Evolutionary conservation across 2,329 filamentous ascomycete genomes (phyloP), one percentile per base, ranked within the genome.

Genomic region (Penicillium sp.): DNA sequence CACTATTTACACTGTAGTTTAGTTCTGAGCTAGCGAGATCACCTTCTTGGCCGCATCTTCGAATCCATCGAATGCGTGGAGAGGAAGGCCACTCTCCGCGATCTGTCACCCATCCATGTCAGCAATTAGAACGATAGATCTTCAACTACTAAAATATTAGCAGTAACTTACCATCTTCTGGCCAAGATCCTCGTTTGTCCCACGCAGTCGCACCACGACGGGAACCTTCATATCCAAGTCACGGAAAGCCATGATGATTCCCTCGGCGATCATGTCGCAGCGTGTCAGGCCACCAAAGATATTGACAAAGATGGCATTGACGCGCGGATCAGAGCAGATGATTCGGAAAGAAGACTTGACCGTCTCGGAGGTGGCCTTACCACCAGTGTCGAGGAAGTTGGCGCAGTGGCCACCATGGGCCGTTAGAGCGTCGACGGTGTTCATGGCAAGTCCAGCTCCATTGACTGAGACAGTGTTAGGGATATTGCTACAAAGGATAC

Each of bases 331-430:
- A 4, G 77, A 74, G 40, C 89, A 73, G 15, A 95, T 82, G 10
- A 91, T 79, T 49, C 83, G 78, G 65, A 95, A 93, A 1, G 83
- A 84, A 48, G 82, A 81, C 64, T 86, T 84, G 58, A 95, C 89
- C 0, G 89, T 95, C 56, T 86, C 82, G 27, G 81, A 81, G 0
- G 89, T 95, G 0, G 90, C 90, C 67, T 95, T 93, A 31, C 90
- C 90, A 25, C 91, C 90, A 0, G 88, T 95, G 66, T 95, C 90
- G 47, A 95, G 78, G 67, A 95, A 95, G 62, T 95, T 95, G 9
- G 88, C 82, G 23, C 85, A 85, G 29, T 76, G 71, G 1, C 88
- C 88, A 7, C 84, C 84, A 47, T 82, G 80, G 10, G 82, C 72
- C 2, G 80, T 76, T 1, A 95, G 80, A 0, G 87, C 86, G 66